Evolutionary conservation across 2,329 filamentous ascomycete species (phyloP).

Genomic region (Penicillium sp.): DNA sequence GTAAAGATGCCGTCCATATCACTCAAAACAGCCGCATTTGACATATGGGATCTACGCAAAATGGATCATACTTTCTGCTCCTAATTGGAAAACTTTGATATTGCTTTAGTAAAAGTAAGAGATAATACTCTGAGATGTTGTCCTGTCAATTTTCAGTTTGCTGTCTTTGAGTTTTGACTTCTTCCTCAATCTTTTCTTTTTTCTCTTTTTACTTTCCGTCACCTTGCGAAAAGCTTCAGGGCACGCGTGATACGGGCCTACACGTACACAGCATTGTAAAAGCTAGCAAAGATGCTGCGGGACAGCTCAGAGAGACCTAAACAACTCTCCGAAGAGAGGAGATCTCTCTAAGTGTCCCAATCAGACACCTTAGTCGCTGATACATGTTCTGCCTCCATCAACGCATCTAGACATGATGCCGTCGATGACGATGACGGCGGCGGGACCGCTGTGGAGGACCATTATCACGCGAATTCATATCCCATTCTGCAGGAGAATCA

Average conservation of each 20-base stretch:
- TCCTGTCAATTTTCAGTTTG: too few species aligned
- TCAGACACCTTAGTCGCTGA: background rate
- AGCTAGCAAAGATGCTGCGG: background rate
- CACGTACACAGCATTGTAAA: background rate
- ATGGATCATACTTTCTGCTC: too few species aligned
- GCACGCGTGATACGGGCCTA: background rate
- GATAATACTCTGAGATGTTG: too few species aligned
- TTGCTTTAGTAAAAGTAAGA: too few species aligned
- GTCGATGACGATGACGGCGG: background rate
- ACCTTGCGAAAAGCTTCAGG: slow-evolving; percentile 1
- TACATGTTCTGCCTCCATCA: background rate
- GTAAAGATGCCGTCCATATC: too few species aligned
- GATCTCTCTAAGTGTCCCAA: background rate
- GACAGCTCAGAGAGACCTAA: background rate
- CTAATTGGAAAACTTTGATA: too few species aligned
- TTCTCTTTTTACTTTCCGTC: too few species aligned
- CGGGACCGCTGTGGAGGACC: background rate
- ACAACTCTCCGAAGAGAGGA: slow-evolving; percentile 1
- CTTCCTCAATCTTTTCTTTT: too few species aligned
- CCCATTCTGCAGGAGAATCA: background rate
- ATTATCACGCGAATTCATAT: background rate
- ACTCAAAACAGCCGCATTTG: too few species aligned
- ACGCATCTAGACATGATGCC: background rate
- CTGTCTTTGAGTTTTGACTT: too few species aligned
- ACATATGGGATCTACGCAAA: too few species aligned